Conservation (phyloP, 1,284 basidiomycete genomes). For the Cryptococcus sp. region DNA sequence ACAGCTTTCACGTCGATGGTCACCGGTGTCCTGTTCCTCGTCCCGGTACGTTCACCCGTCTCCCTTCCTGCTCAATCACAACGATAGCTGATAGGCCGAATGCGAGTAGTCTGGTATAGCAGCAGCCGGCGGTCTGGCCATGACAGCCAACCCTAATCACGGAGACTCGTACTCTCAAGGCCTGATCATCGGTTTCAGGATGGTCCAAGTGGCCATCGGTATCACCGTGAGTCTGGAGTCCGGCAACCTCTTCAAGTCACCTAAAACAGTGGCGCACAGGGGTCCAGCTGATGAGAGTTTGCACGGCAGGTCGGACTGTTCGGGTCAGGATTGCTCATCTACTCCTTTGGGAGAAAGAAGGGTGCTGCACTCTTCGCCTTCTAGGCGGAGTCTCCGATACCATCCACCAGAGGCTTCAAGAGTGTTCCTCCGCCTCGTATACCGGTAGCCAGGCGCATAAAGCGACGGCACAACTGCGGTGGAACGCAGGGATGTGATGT, state of each 20-base stretch:
- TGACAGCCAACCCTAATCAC: constrained; percentile 63
- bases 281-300: neutral
- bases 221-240: constrained; percentile 69
- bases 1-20: constrained; percentile 89
- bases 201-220: constrained; percentile 85
- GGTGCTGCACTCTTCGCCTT: constrained; percentile 82
- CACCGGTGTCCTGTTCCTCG: constrained; percentile 78
- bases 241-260: too few relatives aligned
- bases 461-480: too few relatives aligned
- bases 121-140: constrained; percentile 77
- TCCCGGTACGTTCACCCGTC: constrained; percentile 63
- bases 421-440: too few relatives aligned
- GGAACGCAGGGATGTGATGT: too few relatives aligned
- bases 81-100: constrained; percentile 7
- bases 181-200: constrained; percentile 55
- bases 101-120: constrained; percentile 72
- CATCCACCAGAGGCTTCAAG: too few relatives aligned
- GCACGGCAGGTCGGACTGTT: constrained; percentile 66
- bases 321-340: constrained; percentile 81
- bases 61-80: constrained; percentile 4
- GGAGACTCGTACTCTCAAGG: constrained; percentile 55
- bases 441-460: too few relatives aligned
- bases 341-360: constrained; percentile 79
- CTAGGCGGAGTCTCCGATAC: constrained; percentile 43
- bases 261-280: neutral